Percentiles rank a stretch among this genome's conserved stretches.
These are phyloP conservation scores for Paraconiothyrium sp. DNA, from an alignment of 2,329 filamentous ascomycete species.

Conservation along the genomic window DNA sequence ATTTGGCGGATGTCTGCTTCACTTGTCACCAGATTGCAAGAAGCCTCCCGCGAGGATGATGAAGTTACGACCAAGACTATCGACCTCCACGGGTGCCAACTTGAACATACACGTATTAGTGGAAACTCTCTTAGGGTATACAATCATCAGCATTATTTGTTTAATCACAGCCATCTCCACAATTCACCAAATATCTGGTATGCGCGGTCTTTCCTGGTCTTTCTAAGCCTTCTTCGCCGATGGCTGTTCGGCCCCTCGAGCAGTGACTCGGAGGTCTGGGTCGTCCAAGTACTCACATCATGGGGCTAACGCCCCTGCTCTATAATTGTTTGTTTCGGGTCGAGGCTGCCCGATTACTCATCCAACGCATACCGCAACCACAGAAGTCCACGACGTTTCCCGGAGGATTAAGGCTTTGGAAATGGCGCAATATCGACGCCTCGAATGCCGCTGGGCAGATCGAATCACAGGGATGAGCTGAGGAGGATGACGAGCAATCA, in stretches of 20 bases:
- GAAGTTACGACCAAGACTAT: conserved; percentile 53
- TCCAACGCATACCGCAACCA: conserved; percentile 14
- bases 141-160: conserved; percentile 21
- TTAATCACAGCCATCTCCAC: conserved; percentile 31
- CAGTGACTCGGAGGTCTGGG: not conserved
- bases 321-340: conserved; percentile 15
- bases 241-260: not conserved
- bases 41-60: conserved; percentile 41
- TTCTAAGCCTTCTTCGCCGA: conserved; percentile 15
- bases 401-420: conserved; percentile 15
- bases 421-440: conserved; percentile 17
- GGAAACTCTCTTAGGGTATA: conserved; percentile 21
- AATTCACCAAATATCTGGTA: conserved; percentile 44
- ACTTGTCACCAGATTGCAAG: conserved; percentile 35
- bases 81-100: conserved; percentile 49
- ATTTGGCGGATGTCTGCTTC: conserved; percentile 34
- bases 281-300: not conserved
- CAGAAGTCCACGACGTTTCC: conserved; percentile 11
- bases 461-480: conserved; percentile 1
- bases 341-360: conserved; percentile 1
- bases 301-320: not conserved
- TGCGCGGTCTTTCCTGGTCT: conserved; percentile 32
- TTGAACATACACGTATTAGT: conserved; percentile 45
- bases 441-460: conserved; percentile 5
- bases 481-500: conserved; percentile 1